Percentiles rank a stretch among this genome's conserved stretches.
Conservation (phyloP, 73 alveolate species). For the Blepharisma stoltei region DNA sequence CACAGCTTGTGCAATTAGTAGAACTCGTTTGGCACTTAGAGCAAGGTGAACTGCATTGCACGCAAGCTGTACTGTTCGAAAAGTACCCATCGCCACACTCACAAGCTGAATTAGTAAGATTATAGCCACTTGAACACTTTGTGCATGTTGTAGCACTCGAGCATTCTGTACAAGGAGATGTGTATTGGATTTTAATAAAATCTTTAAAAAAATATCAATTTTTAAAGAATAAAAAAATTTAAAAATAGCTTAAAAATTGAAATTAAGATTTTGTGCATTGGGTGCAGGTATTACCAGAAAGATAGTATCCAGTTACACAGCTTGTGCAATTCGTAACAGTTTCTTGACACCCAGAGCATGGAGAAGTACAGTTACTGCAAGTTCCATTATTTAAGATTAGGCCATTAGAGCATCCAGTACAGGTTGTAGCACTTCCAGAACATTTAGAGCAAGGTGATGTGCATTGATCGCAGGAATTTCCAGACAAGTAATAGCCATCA, state of each 20-base stretch:
- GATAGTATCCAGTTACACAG: neutral
- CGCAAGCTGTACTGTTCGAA: neutral
- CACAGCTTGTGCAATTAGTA: neutral
- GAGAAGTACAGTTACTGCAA: conserved; percentile 21
- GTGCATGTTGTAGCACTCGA: too few species aligned
- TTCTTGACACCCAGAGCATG: neutral
- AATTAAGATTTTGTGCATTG: too few species aligned
- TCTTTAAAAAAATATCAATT: too few species aligned
- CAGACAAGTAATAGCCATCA: conserved; percentile 1
- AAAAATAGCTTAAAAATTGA: too few species aligned
- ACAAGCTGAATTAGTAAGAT: neutral
- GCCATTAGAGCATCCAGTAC: conserved; percentile 18
- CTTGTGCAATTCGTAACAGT: neutral
- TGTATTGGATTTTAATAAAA: too few species aligned
- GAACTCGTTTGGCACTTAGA: neutral
- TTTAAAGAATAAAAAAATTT: too few species aligned
- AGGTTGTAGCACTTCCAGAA: neutral
- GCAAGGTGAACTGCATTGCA: neutral
- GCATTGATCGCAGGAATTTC: neutral
- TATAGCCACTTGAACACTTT: neutral
- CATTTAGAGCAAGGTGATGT: conserved; percentile 10
- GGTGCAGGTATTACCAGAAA: neutral
- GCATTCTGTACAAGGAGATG: too few species aligned
- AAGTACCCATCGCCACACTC: neutral
- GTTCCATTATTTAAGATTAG: neutral